These are phyloP conservation scores for Talaromyces marneffei DNA, from an alignment of 2,329 filamentous ascomycete species.

Conservation along the genomic window DNA sequence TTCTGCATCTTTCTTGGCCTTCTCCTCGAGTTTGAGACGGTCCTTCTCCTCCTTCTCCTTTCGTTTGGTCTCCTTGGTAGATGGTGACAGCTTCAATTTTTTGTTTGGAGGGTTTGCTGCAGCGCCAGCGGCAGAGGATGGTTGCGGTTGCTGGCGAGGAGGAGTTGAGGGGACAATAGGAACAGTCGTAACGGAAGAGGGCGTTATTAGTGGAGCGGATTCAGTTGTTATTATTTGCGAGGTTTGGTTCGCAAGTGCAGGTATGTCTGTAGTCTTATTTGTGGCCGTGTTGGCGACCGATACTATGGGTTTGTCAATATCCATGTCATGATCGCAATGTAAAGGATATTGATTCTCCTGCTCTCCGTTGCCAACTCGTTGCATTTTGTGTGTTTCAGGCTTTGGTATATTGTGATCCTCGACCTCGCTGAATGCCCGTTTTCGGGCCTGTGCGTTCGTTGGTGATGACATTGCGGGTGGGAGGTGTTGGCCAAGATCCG, in stretches of 20 bases:
- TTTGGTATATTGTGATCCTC: neutral
- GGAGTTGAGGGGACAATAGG: neutral
- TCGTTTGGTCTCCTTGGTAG: conserved; percentile 6
- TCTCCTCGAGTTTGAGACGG: conserved; percentile 29
- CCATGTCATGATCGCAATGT: neutral
- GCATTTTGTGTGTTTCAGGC: neutral
- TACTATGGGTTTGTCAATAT: conserved; percentile 2
- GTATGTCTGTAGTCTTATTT: neutral
- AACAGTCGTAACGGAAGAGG: neutral
- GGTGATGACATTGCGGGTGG: conserved; percentile 1
- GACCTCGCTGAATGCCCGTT: conserved; percentile 14
- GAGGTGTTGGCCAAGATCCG: neutral
- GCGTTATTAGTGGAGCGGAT: neutral
- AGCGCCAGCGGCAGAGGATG: neutral
- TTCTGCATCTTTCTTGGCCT: conserved; percentile 29
- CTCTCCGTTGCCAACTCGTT: neutral
- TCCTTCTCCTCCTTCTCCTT: conserved; percentile 25
- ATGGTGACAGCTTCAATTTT: conserved; percentile 10
- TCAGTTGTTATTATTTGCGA: neutral
- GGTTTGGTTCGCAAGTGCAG: neutral
- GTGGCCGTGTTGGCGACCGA: neutral
- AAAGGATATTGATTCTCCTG: conserved; percentile 12
- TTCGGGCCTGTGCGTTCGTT: neutral
- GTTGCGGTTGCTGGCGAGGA: neutral
- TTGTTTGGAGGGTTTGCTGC: neutral